Conservation (phyloP, 2,329 filamentous ascomycete species). For the Monosporascus sp. region DNA sequence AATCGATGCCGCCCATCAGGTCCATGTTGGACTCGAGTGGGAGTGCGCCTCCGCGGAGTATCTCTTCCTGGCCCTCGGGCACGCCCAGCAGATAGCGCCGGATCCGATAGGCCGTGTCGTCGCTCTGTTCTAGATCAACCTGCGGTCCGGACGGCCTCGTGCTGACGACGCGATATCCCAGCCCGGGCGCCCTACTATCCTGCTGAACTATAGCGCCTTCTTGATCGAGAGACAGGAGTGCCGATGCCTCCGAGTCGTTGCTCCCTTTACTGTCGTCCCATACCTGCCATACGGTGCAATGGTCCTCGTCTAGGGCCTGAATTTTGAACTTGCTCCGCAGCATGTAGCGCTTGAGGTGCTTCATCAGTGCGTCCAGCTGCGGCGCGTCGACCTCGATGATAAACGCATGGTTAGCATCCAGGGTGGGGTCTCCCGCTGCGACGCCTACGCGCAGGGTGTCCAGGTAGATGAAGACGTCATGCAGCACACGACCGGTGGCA, state of each 20-base stretch:
- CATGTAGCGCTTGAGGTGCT: conserved; percentile 80
- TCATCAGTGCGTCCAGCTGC: conserved; percentile 56
- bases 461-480: conserved; percentile 88
- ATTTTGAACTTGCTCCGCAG: conserved; percentile 74
- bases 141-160: conserved; percentile 28
- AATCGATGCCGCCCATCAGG: conserved; percentile 79
- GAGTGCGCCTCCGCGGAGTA: conserved; percentile 64
- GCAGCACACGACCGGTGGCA: conserved; percentile 74
- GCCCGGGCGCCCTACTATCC: conserved; percentile 49
- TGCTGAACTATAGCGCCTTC: conserved; percentile 31
- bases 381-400: conserved; percentile 77
- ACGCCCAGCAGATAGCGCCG: conserved; percentile 76
- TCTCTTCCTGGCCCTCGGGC: conserved; percentile 78
- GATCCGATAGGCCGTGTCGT: conserved; percentile 62
- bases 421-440: conserved; percentile 13
- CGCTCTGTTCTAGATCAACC: conserved; percentile 36
- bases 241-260: conserved; percentile 1
- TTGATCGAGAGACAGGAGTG: background rate
- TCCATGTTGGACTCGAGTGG: conserved; percentile 91
- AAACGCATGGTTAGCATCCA: conserved; percentile 45
- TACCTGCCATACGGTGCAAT: conserved; percentile 65
- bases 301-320: conserved; percentile 57
- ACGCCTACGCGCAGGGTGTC: conserved; percentile 30
- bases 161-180: conserved; percentile 48
- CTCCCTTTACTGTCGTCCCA: conserved; percentile 54